Percentiles rank a stretch among this genome's conserved stretches.
Evolutionary conservation across 106 monocot genomes (phyloP).

Genomic region (Allium cepa): DNA sequence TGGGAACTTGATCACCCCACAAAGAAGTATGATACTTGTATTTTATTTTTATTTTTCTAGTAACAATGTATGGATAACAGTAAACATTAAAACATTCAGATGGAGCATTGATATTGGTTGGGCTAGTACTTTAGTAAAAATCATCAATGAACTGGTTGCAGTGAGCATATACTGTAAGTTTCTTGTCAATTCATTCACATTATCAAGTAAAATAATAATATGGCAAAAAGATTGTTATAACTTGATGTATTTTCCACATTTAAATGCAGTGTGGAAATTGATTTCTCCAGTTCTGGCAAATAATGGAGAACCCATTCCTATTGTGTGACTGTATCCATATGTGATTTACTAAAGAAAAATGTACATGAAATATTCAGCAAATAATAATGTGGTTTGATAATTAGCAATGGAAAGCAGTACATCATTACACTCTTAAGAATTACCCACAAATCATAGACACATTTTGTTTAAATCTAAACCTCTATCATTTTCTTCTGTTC

Average conservation of each 20-base stretch:
- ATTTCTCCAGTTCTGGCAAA: slow-evolving; percentile 23
- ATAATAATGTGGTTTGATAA: no score
- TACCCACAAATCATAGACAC: no score
- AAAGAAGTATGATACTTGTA: slow-evolving; percentile 31
- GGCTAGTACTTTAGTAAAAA: slow-evolving; percentile 64
- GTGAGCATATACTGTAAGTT: slow-evolving; percentile 55
- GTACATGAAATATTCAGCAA: no score
- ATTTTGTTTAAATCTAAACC: neutral
- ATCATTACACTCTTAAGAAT: neutral
- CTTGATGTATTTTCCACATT: neutral
- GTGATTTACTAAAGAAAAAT: no score
- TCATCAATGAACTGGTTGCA: slow-evolving; percentile 53
- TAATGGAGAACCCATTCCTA: neutral
- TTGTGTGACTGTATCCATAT: no score
- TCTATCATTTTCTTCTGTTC: neutral
- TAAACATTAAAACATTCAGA: slow-evolving; percentile 11
- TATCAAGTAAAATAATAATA: neutral
- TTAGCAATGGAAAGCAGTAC: no score
- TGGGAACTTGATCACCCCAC: slow-evolving; percentile 62
- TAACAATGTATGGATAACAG: no score
- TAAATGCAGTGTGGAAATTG: slow-evolving; percentile 32
- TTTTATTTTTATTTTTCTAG: no score
- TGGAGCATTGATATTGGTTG: slow-evolving; percentile 86
- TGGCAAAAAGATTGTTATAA: neutral
- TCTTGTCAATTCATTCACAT: neutral